Evolutionary conservation across 805 yeast genomes (phyloP).

Genomic region (Ogataea chonburiensis): DNA sequence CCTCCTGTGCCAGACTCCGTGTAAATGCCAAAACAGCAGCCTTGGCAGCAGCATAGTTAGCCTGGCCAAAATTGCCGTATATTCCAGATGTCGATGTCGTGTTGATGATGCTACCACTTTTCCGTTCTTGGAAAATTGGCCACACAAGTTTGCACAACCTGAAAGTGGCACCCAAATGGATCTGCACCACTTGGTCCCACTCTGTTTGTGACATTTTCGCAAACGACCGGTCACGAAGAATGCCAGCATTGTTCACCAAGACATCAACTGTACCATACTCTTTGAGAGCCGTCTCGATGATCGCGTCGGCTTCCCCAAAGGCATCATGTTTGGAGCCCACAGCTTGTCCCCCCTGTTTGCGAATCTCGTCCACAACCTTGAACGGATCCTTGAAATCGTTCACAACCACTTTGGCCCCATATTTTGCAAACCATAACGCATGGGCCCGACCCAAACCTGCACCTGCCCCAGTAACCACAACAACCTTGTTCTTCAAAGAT

Average conservation of each 20-base stretch:
- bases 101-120: constrained; percentile 79
- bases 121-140: constrained; percentile 82
- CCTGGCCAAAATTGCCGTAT: constrained; percentile 97
- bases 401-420: constrained; percentile 93
- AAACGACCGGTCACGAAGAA: constrained; percentile 85
- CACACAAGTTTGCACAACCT: constrained; percentile 85
- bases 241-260: constrained; percentile 91
- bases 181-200: constrained; percentile 78
- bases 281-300: constrained; percentile 73
- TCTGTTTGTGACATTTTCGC: constrained; percentile 78
- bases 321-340: constrained; percentile 84
- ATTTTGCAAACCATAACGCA: constrained; percentile 78
- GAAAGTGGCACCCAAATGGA: constrained; percentile 81
- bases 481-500: constrained; percentile 79
- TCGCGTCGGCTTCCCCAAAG: constrained; percentile 67
- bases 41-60: constrained; percentile 93
- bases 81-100: constrained; percentile 96
- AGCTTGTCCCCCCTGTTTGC: constrained; percentile 65
- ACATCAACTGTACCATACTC: constrained; percentile 82
- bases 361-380: constrained; percentile 72
- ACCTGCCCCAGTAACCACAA: constrained; percentile 92
- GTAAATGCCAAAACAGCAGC: constrained; percentile 84
- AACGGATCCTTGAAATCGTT: constrained; percentile 83
- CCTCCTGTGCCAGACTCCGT: constrained; percentile 86
- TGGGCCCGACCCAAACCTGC: constrained; percentile 92